Base-by-base conservation (phyloP, 768 basidiomycete genomes). In the Suillus luteus region DNA sequence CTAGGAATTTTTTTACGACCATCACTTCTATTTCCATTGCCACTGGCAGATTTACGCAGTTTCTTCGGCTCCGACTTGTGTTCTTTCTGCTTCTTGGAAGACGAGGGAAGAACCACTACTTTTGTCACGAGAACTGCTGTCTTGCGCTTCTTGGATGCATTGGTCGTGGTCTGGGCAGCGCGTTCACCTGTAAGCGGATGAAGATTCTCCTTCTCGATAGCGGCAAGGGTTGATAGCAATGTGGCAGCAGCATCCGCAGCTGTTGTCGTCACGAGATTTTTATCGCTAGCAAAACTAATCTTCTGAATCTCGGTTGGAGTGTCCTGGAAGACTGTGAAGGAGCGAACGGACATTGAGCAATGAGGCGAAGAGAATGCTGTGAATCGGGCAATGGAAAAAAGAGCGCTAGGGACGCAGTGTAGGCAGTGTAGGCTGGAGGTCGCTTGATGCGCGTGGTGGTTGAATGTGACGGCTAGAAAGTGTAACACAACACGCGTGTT, bases 151-250 rank as follows among this genome's bases (percentile, higher is more conserved):
- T 90, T 90, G 8, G 74, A 73, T 35, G 76, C 72, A 19, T 76
- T 73, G 62, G 65, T 70, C 6, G 67, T 68, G 17, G 77, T 70
- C 19, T 80, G 70, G 41, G 78, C 82, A 3, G 86, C 75, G 43
- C 84, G 86, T 64, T 84, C 82, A 7, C 91, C 91, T 3, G 91
- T 92, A 68, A 88, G 66, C 52, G 91, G 91, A 73, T 92, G 82
- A 51, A 87, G 79, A 72, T 93, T 93, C 77, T 93, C 91, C 81
- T 93, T 93, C 79, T 92, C 89, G 46, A 79, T 69, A 43, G 80
- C 75, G 11, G 76, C 73, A 31, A 75, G 73, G 5, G 79, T 74
- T 64, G 78, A 75, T 62, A 76, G 66, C 9, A 73, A 66, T 67
- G 79, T 76, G 66, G 78, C 67, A 64, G 74, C 67, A 44, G 65